These are phyloP conservation scores for Parafenestella ontariensis DNA, from an alignment of 2,329 filamentous ascomycete genomes.

Conservation along the genomic window DNA sequence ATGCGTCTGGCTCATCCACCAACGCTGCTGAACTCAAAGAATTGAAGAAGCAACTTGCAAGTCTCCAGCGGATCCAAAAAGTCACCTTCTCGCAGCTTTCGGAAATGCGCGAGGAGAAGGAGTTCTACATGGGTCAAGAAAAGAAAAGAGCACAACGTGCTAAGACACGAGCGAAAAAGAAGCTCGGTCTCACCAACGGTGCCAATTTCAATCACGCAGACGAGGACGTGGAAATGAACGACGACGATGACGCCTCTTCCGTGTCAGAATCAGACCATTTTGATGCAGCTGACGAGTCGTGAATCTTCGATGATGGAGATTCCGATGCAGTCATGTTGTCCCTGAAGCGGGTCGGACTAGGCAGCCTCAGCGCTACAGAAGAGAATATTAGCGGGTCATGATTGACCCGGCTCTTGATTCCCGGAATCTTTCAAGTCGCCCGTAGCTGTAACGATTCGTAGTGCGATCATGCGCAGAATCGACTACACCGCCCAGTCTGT, in stretches of 20 bases:
- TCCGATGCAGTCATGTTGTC: slow-evolving; percentile 1
- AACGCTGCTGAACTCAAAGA: slow-evolving; percentile 37
- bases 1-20: slow-evolving; percentile 2
- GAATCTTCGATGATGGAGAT: slow-evolving; percentile 3
- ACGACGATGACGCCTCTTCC: slow-evolving; percentile 21
- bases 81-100: slow-evolving; percentile 55
- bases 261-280: slow-evolving; percentile 27
- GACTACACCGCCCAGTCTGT: slow-evolving; percentile 17
- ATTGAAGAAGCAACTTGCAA: slow-evolving; percentile 50
- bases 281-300: slow-evolving; percentile 16
- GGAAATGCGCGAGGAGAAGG: slow-evolving; percentile 52
- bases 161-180: slow-evolving; percentile 29
- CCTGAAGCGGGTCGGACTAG: background rate
- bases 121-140: slow-evolving; percentile 43
- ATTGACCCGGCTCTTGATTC: slow-evolving; percentile 1
- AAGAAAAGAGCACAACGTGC: slow-evolving; percentile 34
- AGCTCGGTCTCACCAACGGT: slow-evolving; percentile 28
- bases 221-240: slow-evolving; percentile 42
- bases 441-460: slow-evolving; percentile 16
- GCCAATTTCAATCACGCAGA: slow-evolving; percentile 7
- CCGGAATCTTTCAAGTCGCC: slow-evolving; percentile 4
- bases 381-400: slow-evolving; percentile 11
- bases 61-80: slow-evolving; percentile 54
- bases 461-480: slow-evolving; percentile 7
- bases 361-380: slow-evolving; percentile 8